These are phyloP conservation scores for Eleusine indica DNA, from an alignment of 176 grass and related monocot genomes.

Conservation along the genomic window DNA sequence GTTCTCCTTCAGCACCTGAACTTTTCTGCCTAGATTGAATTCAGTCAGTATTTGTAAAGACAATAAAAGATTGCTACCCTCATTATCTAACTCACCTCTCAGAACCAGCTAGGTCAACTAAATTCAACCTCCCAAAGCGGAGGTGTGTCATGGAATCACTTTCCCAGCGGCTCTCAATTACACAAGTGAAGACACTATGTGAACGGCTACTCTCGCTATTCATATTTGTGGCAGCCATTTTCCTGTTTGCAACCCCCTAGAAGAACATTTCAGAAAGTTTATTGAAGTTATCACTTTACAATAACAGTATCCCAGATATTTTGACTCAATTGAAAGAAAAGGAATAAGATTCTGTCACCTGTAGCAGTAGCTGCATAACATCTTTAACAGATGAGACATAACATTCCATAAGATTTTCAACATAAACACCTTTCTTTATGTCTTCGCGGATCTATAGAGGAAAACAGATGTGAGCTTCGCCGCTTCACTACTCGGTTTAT, in stretches of 20 bases:
- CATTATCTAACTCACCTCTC: constrained; percentile 70
- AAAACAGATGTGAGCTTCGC: constrained; percentile 27
- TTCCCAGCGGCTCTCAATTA: constrained; percentile 91
- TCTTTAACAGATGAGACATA: constrained; percentile 76
- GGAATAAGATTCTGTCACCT: constrained; percentile 51
- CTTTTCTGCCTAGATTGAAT: constrained; percentile 88
- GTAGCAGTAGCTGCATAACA: constrained; percentile 74
- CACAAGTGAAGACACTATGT: constrained; percentile 91
- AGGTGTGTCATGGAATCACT: constrained; percentile 80
- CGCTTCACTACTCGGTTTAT: constrained; percentile 9
- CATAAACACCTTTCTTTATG: constrained; percentile 90
- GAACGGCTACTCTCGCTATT: constrained; percentile 92
- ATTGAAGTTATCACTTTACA: constrained; percentile 18
- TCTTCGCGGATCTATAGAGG: constrained; percentile 83
- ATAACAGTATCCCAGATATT: constrained; percentile 15
- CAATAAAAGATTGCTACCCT: constrained; percentile 3
- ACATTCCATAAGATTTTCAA: constrained; percentile 84
- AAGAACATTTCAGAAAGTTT: constrained; percentile 30
- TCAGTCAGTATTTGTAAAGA: constrained; percentile 47
- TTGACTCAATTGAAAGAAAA: neutral
- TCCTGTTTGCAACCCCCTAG: constrained; percentile 82
- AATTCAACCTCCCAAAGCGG: constrained; percentile 85
- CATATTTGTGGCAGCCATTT: constrained; percentile 96
- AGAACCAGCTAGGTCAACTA: constrained; percentile 94
- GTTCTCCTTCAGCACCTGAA: constrained; percentile 93